These are phyloP conservation scores for Nematodospora anomalae DNA, from an alignment of 1,139 yeast species.

Conservation along the genomic window DNA sequence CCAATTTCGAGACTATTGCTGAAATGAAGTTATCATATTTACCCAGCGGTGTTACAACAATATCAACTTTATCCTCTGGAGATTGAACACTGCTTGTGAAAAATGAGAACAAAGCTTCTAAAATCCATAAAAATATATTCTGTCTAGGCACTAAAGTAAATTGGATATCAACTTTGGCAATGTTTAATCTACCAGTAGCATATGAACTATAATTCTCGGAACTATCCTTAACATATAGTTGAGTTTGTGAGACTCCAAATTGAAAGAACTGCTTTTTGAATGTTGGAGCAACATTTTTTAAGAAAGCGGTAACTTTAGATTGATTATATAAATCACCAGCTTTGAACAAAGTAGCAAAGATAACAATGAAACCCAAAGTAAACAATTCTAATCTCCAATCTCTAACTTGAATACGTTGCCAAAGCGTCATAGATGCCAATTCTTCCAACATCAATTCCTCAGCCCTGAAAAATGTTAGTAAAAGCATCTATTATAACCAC, in stretches of 20 bases:
- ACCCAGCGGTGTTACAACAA: constrained; percentile 60
- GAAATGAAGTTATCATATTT: constrained; percentile 69
- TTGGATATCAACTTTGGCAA: constrained; percentile 61
- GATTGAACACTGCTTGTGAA: constrained; percentile 49
- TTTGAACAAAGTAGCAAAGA: constrained; percentile 48
- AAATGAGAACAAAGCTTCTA: constrained; percentile 58
- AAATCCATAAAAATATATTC: constrained; percentile 63
- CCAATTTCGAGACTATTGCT: constrained; percentile 81
- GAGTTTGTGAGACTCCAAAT: constrained; percentile 64
- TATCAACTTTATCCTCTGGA: constrained; percentile 62
- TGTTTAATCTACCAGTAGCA: constrained; percentile 85
- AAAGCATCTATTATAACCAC: background rate
- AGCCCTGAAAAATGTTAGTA: constrained; percentile 12
- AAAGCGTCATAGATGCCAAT: constrained; percentile 47
- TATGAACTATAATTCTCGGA: constrained; percentile 72
- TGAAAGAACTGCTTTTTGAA: constrained; percentile 72
- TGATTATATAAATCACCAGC: constrained; percentile 63
- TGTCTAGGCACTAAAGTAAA: constrained; percentile 77
- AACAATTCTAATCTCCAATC: constrained; percentile 76
- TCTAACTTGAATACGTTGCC: constrained; percentile 51
- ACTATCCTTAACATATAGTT: constrained; percentile 63
- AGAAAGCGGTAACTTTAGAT: constrained; percentile 52
- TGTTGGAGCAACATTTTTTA: constrained; percentile 41
- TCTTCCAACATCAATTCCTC: constrained; percentile 47
- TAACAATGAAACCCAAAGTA: constrained; percentile 51